A percentile compares a stretch with the other conserved stretches of the same genome.
Conservation (phyloP, 2,329 filamentous ascomycete genomes). For the Xylaria polymorpha region DNA sequence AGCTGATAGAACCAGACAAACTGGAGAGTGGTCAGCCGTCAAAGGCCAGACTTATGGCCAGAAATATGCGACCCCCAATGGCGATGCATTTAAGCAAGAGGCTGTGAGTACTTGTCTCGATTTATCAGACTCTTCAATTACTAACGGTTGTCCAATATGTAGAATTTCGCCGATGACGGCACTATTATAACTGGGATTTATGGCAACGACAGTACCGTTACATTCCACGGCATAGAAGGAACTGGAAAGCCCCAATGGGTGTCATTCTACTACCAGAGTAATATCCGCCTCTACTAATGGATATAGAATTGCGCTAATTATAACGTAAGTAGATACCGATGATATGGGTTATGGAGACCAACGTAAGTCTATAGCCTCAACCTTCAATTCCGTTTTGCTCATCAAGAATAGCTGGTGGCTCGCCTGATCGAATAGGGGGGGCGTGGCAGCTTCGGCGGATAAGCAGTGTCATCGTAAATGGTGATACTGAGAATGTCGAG, state of each 20-base stretch:
- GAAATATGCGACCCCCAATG: conserved; percentile 58
- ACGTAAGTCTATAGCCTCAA: conserved; percentile 46
- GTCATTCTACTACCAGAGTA: conserved; percentile 67
- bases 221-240: conserved; percentile 61
- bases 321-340: conserved; percentile 60
- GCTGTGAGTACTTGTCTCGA: conserved; percentile 48
- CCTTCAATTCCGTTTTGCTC: neutral
- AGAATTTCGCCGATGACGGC: conserved; percentile 60
- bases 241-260: conserved; percentile 66
- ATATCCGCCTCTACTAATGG: neutral
- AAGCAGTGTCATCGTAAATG: conserved; percentile 68
- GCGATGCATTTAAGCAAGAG: conserved; percentile 66
- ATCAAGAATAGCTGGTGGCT: conserved; percentile 57
- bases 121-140: neutral
- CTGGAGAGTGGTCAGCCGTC: conserved; percentile 60
- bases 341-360: conserved; percentile 70
- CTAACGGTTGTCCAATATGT: conserved; percentile 30
- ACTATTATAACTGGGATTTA: conserved; percentile 64
- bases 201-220: conserved; percentile 66
- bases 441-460: conserved; percentile 70
- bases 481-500: conserved; percentile 62
- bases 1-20: conserved; percentile 50
- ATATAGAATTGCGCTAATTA: conserved; percentile 23
- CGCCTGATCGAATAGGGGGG: conserved; percentile 69
- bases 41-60: conserved; percentile 61